phyloP scores from a whole-genome alignment of 2,329 filamentous ascomycete genomes.

The Sporothrix mexicana region DNA sequence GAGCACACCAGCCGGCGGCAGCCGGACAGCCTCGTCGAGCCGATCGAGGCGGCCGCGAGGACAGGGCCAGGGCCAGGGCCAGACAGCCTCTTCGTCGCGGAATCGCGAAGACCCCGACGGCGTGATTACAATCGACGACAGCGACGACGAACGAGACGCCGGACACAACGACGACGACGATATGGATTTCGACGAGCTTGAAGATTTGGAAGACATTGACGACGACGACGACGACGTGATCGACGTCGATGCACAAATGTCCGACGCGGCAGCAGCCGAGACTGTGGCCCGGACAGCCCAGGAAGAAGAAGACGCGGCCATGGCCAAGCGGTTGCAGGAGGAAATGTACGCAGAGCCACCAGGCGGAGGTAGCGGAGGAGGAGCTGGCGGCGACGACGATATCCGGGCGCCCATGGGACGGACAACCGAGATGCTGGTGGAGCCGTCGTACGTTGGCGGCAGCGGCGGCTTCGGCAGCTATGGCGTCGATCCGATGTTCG shows the following conservation, averaged over 20 bases:
- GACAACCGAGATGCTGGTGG: slow-evolving; percentile 89
- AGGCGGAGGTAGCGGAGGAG: not conserved
- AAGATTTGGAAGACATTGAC: slow-evolving; percentile 49
- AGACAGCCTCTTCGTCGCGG: not conserved
- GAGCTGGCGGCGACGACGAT: slow-evolving; percentile 53
- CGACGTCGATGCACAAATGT: slow-evolving; percentile 45
- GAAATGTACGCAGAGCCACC: slow-evolving; percentile 71
- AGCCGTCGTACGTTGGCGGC: slow-evolving; percentile 62
- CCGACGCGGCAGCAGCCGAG: slow-evolving; percentile 46
- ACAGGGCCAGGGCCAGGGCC: not conserved
- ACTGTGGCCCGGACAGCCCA: slow-evolving; percentile 57
- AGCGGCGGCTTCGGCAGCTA: slow-evolving; percentile 57
- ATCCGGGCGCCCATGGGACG: slow-evolving; percentile 90
- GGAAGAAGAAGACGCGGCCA: slow-evolving; percentile 88
- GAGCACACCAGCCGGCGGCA: slow-evolving; percentile 32
- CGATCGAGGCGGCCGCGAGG: slow-evolving; percentile 4
- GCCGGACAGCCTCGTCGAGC: slow-evolving; percentile 34
- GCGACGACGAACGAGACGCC: slow-evolving; percentile 67
- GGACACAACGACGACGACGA: slow-evolving; percentile 50
- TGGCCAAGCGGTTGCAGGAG: slow-evolving; percentile 89
- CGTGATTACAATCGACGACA: slow-evolving; percentile 78
- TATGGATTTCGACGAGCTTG: slow-evolving; percentile 71
- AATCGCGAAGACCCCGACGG: slow-evolving; percentile 61
- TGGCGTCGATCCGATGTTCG: slow-evolving; percentile 49
- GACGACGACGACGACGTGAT: slow-evolving; percentile 45